These are phyloP conservation scores for Mortierella alpina DNA, from an alignment of 192 early-diverging fungal species.

Conservation along the genomic window DNA sequence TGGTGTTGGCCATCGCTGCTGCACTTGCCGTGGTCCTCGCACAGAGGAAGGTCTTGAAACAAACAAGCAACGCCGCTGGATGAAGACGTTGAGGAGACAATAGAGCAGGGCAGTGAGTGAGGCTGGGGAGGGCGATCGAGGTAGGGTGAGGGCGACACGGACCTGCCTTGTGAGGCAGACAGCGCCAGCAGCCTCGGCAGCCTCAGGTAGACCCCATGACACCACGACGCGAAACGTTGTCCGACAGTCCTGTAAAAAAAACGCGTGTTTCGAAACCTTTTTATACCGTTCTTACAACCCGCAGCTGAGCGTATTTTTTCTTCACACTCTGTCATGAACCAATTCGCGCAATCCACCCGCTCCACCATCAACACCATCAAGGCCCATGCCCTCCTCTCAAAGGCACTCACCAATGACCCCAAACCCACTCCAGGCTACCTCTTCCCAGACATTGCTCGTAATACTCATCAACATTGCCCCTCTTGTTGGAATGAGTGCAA, in stretches of 20 bases:
- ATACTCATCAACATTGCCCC: neutral
- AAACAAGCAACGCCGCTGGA: too few relatives aligned
- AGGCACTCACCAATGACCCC: slow-evolving; percentile 41
- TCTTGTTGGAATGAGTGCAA: neutral
- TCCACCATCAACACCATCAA: slow-evolving; percentile 43
- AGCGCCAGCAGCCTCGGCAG: too few relatives aligned
- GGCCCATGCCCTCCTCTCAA: slow-evolving; percentile 38
- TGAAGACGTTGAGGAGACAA: too few relatives aligned
- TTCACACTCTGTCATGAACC: slow-evolving; percentile 23
- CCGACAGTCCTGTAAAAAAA: too few relatives aligned
- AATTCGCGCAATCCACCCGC: slow-evolving; percentile 34
- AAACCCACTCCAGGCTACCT: slow-evolving; percentile 54
- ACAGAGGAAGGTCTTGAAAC: neutral
- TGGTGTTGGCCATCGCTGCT: neutral
- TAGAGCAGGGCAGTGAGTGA: too few relatives aligned
- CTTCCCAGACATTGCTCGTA: slow-evolving; percentile 47
- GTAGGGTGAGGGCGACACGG: too few relatives aligned
- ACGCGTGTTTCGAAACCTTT: too few relatives aligned
- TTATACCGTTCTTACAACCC: too few relatives aligned
- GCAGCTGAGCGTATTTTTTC: neutral
- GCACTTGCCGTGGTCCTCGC: neutral
- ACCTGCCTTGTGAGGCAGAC: too few relatives aligned
- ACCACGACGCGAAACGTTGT: too few relatives aligned
- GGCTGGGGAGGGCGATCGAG: too few relatives aligned
- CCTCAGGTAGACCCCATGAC: too few relatives aligned